Evolutionary conservation across 1,284 basidiomycete species (phyloP), one percentile per base, ranked within the genome.

Genomic region (Trametes pubescens): DNA sequence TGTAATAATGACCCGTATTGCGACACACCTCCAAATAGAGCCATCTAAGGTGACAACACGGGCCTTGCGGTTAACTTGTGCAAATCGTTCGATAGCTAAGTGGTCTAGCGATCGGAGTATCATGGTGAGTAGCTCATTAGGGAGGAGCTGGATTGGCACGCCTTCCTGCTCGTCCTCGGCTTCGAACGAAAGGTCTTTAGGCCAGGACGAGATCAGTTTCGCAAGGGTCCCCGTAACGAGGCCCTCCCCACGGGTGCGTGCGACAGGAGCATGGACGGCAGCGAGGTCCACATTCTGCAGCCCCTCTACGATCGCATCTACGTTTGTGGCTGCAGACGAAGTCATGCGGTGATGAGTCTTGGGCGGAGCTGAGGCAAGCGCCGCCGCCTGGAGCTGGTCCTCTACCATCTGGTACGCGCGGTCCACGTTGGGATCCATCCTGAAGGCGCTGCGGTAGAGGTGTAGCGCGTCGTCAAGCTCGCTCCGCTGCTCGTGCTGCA

Each of bases 361-460:
- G n/a, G 57, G 38, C 48, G 60, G 43, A 21, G 64, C 51, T 4
- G 76, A 69, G 59, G 72, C 22, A 65, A 35, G 22, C 18, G 55
- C 47, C 21, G 35, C 54, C 0, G 51, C 54, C 26, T 52, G 58
- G 6, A 61, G 70, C 66, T 74, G 74, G n/a, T 72, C 77, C 73
- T 91, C 88, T 60, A 86, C 81, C 51, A 79, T 79, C 61, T 83
- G 80, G 73, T 88, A 91, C 1, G 82, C 81, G 62, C 81, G 81
- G 72, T 92, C 91, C 49, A 93, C 89, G 65, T 90, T 79, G 24
- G 87, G 74, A 60, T 95, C 86, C 73, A 91, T 78, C 62, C 89
- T 85, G 76, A 95, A 95, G 1, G 93, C 92, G 59, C 85, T 85
- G 13, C 92, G 86, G 72, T 96, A 96, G 3, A 94, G 78, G 26